Conservation (phyloP, 2,329 filamentous ascomycete genomes). For the Epichloe baconii region DNA sequence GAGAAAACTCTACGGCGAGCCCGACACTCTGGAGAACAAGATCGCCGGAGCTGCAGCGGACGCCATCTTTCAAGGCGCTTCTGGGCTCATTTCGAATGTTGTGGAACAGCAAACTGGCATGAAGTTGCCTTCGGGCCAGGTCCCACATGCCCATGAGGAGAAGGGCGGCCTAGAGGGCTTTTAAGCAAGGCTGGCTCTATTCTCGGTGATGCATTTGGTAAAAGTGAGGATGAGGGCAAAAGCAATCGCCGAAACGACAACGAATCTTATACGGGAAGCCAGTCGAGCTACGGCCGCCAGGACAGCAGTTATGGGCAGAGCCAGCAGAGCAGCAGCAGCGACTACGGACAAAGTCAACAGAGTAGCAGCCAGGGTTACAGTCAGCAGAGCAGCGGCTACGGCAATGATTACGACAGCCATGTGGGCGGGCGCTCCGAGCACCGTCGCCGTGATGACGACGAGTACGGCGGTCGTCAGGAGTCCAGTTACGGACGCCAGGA, state of each 20-base stretch:
- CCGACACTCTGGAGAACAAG: conserved; percentile 39
- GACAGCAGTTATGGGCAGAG: conserved; percentile 47
- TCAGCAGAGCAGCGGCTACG: conserved; percentile 20
- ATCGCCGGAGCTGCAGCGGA: conserved; percentile 43
- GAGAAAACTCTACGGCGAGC: conserved; percentile 48
- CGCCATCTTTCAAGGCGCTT: conserved; percentile 44
- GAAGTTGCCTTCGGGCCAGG: conserved; percentile 21
- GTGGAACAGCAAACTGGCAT: conserved; percentile 33
- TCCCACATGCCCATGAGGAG: conserved; percentile 31
- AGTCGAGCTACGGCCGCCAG: conserved; percentile 47
- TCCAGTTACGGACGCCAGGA: conserved; percentile 8
- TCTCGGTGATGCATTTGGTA: conserved; percentile 47
- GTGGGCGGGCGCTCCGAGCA: conserved; percentile 7
- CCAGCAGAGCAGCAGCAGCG: conserved; percentile 41
- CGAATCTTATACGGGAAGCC: conserved; percentile 47
- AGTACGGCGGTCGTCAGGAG: conserved; percentile 11
- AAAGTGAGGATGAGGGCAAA: conserved; percentile 40
- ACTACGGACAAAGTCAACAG: conserved; percentile 40
- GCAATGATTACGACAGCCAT: conserved; percentile 12
- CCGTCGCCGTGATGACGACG: conserved; percentile 5
- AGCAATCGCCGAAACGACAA: conserved; percentile 38
- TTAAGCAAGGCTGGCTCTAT: conserved; percentile 57
- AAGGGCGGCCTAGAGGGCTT: conserved; percentile 57
- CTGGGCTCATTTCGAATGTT: conserved; percentile 35
- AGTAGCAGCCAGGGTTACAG: conserved; percentile 46